Conservation (phyloP, 768 basidiomycete species). For the Pleurotus sapidus region DNA sequence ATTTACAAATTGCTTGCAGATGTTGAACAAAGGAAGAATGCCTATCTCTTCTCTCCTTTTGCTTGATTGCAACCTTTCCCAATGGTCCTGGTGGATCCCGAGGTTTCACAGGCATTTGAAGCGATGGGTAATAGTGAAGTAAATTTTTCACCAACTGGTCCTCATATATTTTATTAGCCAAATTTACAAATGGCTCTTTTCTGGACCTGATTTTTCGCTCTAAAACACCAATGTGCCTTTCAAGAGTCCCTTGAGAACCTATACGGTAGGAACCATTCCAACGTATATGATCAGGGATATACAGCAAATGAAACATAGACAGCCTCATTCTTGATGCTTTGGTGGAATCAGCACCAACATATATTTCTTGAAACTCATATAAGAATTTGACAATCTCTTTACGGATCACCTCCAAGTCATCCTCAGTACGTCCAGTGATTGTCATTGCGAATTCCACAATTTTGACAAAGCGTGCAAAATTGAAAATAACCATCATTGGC, state of each 20-base stretch:
- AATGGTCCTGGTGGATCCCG: no score
- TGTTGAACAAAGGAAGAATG: neutral
- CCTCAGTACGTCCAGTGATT: conserved; percentile 10
- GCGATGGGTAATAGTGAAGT: conserved; percentile 17
- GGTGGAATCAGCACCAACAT: conserved; percentile 23
- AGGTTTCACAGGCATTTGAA: neutral
- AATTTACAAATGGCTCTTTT: conserved; percentile 27
- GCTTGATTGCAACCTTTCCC: no score
- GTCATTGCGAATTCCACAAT: conserved; percentile 29
- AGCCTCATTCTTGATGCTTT: conserved; percentile 20
- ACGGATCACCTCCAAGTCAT: conserved; percentile 18
- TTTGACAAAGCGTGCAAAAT: conserved; percentile 22
- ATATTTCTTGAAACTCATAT: conserved; percentile 19
- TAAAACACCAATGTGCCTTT: conserved; percentile 21
- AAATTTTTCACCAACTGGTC: conserved; percentile 18
- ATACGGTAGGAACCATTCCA: conserved; percentile 31
- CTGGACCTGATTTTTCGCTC: conserved; percentile 26
- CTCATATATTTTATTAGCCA: conserved; percentile 22
- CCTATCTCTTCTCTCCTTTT: no score
- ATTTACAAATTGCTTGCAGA: conserved; percentile 11
- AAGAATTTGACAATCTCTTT: conserved; percentile 21
- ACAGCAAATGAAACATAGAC: conserved; percentile 30
- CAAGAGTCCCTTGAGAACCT: conserved; percentile 28
- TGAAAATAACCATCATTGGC: conserved; percentile 17
- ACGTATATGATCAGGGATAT: conserved; percentile 26